Evolutionary conservation across 352 stramenopile species (phyloP).

Genomic region (Pythium coloratum): DNA sequence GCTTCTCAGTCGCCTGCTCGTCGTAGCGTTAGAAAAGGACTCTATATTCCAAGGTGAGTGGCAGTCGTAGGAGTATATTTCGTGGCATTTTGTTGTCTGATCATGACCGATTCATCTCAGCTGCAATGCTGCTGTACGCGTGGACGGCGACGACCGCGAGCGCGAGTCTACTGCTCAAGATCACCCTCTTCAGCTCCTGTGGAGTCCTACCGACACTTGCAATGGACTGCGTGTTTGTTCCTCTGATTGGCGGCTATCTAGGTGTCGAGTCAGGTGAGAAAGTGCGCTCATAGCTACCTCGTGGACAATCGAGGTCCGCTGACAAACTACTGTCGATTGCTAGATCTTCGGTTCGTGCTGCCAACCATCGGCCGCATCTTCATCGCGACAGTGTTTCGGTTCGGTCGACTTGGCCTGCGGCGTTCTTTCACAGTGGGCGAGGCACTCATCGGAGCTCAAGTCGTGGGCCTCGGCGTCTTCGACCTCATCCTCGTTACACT

Average conservation of each 20-base stretch:
- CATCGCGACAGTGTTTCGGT: slow-evolving; percentile 39
- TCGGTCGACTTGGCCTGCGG: slow-evolving; percentile 42
- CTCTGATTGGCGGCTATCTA: slow-evolving; percentile 13
- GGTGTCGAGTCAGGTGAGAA: slow-evolving; percentile 28
- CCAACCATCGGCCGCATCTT: slow-evolving; percentile 35
- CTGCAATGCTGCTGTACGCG: slow-evolving; percentile 51
- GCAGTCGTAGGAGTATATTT: background rate
- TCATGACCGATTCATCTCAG: slow-evolving; percentile 10
- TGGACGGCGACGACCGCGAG: slow-evolving; percentile 56
- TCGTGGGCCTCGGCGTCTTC: slow-evolving; percentile 45
- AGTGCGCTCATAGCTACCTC: background rate
- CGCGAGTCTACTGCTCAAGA: slow-evolving; percentile 46
- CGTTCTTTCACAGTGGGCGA: slow-evolving; percentile 79
- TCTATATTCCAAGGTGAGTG: slow-evolving; percentile 31
- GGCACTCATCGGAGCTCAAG: slow-evolving; percentile 63
- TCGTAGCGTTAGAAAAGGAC: slow-evolving; percentile 29
- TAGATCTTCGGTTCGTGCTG: slow-evolving; percentile 39
- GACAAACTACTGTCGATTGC: background rate
- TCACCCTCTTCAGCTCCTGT: slow-evolving; percentile 37
- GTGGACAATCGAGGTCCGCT: background rate
- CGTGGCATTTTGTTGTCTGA: background rate
- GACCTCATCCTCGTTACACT: slow-evolving; percentile 53
- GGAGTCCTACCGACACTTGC: slow-evolving; percentile 37
- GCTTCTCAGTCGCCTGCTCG: slow-evolving; percentile 55
- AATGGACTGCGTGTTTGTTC: slow-evolving; percentile 44